Evolutionary conservation across 495 filamentous ascomycete species (phyloP).

Genomic region (Podospora fimiseda): DNA sequence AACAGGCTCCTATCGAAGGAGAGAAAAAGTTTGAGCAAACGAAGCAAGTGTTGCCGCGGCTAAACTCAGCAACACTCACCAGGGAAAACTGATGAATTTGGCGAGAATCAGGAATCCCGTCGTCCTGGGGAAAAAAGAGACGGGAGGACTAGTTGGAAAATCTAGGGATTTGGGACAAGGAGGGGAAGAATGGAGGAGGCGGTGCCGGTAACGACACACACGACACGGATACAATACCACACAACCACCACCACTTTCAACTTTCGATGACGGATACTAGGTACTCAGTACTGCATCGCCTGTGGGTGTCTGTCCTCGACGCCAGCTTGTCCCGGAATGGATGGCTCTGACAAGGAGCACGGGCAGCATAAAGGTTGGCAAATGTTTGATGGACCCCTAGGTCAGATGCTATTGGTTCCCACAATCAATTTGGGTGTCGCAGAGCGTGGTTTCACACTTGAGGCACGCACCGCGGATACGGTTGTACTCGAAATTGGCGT

Average conservation of each 20-base stretch:
- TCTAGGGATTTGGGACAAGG: conserved; percentile 15
- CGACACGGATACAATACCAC: background rate
- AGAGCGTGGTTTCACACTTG: too few species aligned
- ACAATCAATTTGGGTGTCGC: conserved; percentile 5
- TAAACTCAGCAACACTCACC: conserved; percentile 26
- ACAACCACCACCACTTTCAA: background rate
- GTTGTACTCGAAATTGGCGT: conserved; percentile 13
- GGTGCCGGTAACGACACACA: background rate
- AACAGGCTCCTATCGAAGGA: conserved; percentile 19
- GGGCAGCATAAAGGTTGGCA: conserved; percentile 21
- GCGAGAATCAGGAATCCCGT: conserved; percentile 24
- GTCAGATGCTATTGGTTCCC: conserved; percentile 27
- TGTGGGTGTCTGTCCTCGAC: too few species aligned
- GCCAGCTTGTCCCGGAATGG: conserved; percentile 8
- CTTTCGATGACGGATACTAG: too few species aligned
- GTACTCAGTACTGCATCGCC: too few species aligned
- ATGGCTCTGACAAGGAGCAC: conserved; percentile 25
- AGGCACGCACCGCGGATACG: conserved; percentile 23
- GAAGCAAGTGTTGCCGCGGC: conserved; percentile 13
- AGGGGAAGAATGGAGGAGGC: background rate
- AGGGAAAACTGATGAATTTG: conserved; percentile 22
- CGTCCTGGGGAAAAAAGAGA: conserved; percentile 14
- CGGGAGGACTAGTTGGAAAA: conserved; percentile 22
- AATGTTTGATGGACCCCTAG: conserved; percentile 34
- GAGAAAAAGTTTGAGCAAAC: conserved; percentile 12